Evolutionary conservation across 2,329 filamentous ascomycete genomes (phyloP).

Genomic region (Trichoderma sp.): DNA sequence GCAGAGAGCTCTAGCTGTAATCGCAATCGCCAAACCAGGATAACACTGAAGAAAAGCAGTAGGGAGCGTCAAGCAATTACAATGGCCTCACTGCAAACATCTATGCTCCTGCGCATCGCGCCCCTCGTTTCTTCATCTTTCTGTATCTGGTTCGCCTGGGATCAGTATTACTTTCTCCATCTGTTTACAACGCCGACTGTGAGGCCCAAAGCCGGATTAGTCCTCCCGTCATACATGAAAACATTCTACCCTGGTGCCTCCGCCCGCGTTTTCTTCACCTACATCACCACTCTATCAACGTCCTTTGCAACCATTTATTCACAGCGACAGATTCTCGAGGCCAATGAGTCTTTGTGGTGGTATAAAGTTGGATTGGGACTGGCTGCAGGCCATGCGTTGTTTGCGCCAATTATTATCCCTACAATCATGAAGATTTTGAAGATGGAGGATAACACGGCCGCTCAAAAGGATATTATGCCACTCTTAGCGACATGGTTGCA

Average conservation of each 20-base stretch:
- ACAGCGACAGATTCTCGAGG: neutral
- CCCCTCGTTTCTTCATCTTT: neutral
- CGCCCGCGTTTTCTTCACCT: neutral
- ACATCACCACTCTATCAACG: neutral
- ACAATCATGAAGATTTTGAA: neutral
- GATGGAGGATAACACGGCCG: neutral
- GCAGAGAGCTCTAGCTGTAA: neutral
- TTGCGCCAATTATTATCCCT: neutral
- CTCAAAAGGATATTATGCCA: neutral
- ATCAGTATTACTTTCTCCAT: neutral
- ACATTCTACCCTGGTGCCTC: neutral
- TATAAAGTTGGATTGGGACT: neutral
- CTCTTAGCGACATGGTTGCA: neutral
- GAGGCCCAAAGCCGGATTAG: neutral
- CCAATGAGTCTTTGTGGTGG: neutral
- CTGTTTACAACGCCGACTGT: neutral
- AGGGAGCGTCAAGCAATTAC: neutral
- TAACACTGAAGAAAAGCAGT: neutral
- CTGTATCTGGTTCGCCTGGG: neutral
- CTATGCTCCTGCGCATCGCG: neutral
- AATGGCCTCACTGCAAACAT: neutral
- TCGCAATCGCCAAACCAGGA: neutral
- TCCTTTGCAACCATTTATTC: neutral
- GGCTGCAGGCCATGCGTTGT: neutral
- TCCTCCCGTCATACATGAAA: neutral